Evolutionary conservation across 768 basidiomycete genomes (phyloP).

Genomic region (Lyophyllum shimeji): DNA sequence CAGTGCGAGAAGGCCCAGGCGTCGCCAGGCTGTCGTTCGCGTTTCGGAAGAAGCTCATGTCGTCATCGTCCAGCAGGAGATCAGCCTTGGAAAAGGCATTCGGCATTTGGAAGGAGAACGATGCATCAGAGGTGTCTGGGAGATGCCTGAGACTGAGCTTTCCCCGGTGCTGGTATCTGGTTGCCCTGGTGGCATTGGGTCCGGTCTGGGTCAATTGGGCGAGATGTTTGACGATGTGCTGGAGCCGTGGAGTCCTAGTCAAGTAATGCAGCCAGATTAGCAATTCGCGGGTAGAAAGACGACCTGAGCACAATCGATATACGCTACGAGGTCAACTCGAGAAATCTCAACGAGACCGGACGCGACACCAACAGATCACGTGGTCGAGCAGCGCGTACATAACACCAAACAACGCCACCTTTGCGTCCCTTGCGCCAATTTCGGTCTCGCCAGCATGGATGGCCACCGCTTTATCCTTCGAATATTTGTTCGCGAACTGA

Average conservation of each 20-base stretch:
- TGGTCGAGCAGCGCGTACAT: constrained; percentile 17
- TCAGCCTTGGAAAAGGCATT: constrained; percentile 37
- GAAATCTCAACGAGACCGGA: not conserved
- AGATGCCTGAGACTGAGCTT: constrained; percentile 53
- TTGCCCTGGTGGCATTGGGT: constrained; percentile 23
- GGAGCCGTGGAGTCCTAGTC: too few relatives aligned
- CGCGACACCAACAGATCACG: constrained; percentile 9
- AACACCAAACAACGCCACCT: constrained; percentile 16
- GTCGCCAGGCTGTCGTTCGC: constrained; percentile 34
- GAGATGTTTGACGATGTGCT: not conserved
- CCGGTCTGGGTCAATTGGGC: not conserved
- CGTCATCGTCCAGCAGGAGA: constrained; percentile 51
- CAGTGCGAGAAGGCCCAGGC: constrained; percentile 24
- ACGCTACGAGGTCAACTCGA: too few relatives aligned
- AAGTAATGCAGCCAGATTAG: too few relatives aligned
- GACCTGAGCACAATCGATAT: too few relatives aligned
- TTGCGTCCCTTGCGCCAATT: not conserved
- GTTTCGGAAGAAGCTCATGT: constrained; percentile 45
- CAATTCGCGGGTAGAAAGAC: too few relatives aligned
- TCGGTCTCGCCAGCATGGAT: not conserved
- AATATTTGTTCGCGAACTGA: not conserved
- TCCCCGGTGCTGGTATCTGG: constrained; percentile 25
- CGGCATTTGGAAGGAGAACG: constrained; percentile 59
- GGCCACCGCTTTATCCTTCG: not conserved
- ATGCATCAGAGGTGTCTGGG: constrained; percentile 52